Conservation (phyloP, 1,284 basidiomycete species). For the Sporisorium scitamineum region DNA sequence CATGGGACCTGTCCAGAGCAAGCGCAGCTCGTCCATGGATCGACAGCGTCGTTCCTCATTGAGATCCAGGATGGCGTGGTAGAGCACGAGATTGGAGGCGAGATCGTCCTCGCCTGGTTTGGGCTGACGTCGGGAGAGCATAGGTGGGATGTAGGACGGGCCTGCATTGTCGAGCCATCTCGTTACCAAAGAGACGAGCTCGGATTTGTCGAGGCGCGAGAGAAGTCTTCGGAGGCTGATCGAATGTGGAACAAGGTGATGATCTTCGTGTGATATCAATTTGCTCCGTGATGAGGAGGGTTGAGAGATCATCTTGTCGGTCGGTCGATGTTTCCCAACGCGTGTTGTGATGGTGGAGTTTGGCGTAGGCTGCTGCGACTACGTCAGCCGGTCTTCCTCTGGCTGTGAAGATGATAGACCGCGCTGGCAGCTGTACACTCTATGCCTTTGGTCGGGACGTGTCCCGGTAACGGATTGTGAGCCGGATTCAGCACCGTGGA, state of each 20-base stretch:
- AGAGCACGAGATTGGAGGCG: constrained; percentile 38
- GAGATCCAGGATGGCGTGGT: constrained; percentile 47
- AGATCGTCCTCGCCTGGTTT: constrained; percentile 30
- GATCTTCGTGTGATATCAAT: constrained; percentile 36
- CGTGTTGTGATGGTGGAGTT: constrained; percentile 6
- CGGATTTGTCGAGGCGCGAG: constrained; percentile 42
- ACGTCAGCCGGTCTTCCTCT: background rate
- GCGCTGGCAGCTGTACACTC: background rate
- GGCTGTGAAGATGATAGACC: too few relatives aligned
- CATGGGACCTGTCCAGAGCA: constrained; percentile 54
- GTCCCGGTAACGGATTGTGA: background rate
- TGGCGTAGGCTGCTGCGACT: background rate
- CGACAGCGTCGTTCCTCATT: constrained; percentile 50
- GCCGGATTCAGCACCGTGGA: background rate
- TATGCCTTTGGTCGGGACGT: background rate
- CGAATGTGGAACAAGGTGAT: constrained; percentile 39
- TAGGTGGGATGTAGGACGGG: constrained; percentile 40
- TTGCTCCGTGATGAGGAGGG: constrained; percentile 42
- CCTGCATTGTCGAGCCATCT: constrained; percentile 40
- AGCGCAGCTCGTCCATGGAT: constrained; percentile 40
- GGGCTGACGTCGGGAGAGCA: constrained; percentile 44
- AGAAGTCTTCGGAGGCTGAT: constrained; percentile 40
- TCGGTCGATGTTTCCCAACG: background rate
- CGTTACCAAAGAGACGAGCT: constrained; percentile 35
- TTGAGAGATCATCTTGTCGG: constrained; percentile 38